phyloP scores from a whole-genome alignment of 257 asterid genomes.

The Paraleonurus japonicus region DNA sequence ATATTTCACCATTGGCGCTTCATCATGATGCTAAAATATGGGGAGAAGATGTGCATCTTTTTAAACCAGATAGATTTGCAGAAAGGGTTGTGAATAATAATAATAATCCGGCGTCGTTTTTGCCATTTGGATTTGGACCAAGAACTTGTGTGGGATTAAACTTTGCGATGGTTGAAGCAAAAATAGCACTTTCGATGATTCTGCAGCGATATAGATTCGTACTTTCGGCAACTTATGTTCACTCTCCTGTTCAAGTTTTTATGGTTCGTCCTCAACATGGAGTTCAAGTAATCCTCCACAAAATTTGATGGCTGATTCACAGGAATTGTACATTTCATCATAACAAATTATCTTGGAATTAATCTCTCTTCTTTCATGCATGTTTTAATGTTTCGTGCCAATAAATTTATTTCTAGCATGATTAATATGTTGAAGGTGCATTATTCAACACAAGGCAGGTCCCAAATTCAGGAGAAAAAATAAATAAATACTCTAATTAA shows the following conservation, averaged over 20 bases:
- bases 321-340: not conserved
- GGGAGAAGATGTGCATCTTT: slow-evolving; percentile 62
- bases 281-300: slow-evolving; percentile 45
- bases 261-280: slow-evolving; percentile 66
- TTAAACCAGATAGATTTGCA: slow-evolving; percentile 58
- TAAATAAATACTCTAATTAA: no score
- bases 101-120: slow-evolving; percentile 44
- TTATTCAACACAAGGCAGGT: no score
- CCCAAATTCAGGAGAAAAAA: no score
- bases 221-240: slow-evolving; percentile 49
- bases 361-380: no score
- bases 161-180: slow-evolving; percentile 57
- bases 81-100: slow-evolving; percentile 36
- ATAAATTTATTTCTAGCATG: no score
- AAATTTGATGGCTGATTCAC: slow-evolving; percentile 22
- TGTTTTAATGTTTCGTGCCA: no score
- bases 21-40: slow-evolving; percentile 62
- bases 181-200: slow-evolving; percentile 58
- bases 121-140: slow-evolving; percentile 72
- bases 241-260: slow-evolving; percentile 55
- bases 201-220: slow-evolving; percentile 49
- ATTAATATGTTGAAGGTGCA: no score
- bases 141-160: slow-evolving; percentile 65
- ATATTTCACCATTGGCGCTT: slow-evolving; percentile 55
- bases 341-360: not conserved